Evolutionary conservation across 106 monocot genomes (phyloP), one percentile per base, ranked within the genome.

Genomic region (Hemerocallis citrina): DNA sequence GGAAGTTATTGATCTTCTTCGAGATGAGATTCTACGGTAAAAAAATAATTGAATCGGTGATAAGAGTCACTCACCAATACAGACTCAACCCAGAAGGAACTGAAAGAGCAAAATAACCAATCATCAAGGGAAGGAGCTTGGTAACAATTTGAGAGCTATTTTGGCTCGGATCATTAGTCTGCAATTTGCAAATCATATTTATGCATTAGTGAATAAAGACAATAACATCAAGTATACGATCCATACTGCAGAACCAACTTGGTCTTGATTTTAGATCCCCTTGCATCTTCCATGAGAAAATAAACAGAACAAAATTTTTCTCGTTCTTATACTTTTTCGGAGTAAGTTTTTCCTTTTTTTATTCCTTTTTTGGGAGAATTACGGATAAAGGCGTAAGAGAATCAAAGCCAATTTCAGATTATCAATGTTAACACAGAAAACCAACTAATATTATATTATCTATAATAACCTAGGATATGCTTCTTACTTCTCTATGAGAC

Each of bases 21-120:
- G n/a, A n/a, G n/a, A n/a, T n/a, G n/a, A n/a, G n/a, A n/a, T n/a
- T n/a, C n/a, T n/a, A n/a, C n/a, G n/a, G n/a, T n/a, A n/a, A n/a
- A n/a, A n/a, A n/a, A n/a, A n/a, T n/a, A n/a, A n/a, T n/a, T n/a
- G n/a, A n/a, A 47, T n/a, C n/a, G 24, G 21, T 15, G 41, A 48
- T 34, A 73, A 67, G 48, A 71, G 46, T 63, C 42, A 36, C 84
- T 70, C 52, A 93, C 93, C 93, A 93, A 71, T 89, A 88, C 59
- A 88, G 74, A 82, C 88, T 85, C 50, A 93, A 74, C 1, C 93
- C 85, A 63, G 93, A 93, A 67, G 93, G 93, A 76, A 93, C 93
- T 17, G 93, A 88, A 59, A 93, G 81, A 60, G 88, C 70, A 77
- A 93, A 93, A 70, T 93, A 93, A 69, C 93, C 88, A 79, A 93